Base-by-base conservation (phyloP, 495 filamentous ascomycete genomes). In the Penicillium parvum region DNA sequence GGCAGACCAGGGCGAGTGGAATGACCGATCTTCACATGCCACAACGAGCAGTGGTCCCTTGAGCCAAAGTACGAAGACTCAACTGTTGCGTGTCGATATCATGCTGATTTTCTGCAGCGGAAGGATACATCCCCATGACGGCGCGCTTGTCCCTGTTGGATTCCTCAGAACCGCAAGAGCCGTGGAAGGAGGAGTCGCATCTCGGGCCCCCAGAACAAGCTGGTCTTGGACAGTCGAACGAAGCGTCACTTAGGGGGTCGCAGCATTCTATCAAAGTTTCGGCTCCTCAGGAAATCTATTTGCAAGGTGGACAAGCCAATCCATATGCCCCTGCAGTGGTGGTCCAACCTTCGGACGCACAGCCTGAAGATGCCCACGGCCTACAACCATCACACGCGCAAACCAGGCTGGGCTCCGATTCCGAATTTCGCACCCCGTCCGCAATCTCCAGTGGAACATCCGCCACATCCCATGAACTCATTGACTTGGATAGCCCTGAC, bases 111-210 rank as follows among this genome's bases (percentile, higher is more conserved):
- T 35, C 33, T 32, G 2, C 35, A 73, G 69, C 61, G 32, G 68
- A 67, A 18, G 69, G 69, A 7, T 65, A 65, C 47, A 73, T 73
- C 32, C 66, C 69, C 8, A 73, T 73, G 69, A 69, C 69, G 12
- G 69, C 68, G 3, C 61, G 69, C 5, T 37, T 73, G 22, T 73
- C 69, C 15, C 55, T 73, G 10, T 44, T 69, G 17, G 69, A 72
- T 19, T 25, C 57, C 14, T 47, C 55, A 1, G 53, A 52, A 7
- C 37, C 61, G 20, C 53, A 60, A 16, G 52, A 46, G 12, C 52
- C 58, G 3, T 63, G 61, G 61, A 38, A 30, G 6, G 28, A 30
- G 16, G 7, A n/a, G 8, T n/a, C 5, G 28, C 12, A 15, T 10
- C 8, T 15, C 23, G 26, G 28, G 32, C 37, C 12, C 41, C 32